A percentile compares a stretch with the other conserved stretches of the same genome.
phyloP scores from a whole-genome alignment of 1,139 yeast species.

The Blastobotrys buckinghamii region DNA sequence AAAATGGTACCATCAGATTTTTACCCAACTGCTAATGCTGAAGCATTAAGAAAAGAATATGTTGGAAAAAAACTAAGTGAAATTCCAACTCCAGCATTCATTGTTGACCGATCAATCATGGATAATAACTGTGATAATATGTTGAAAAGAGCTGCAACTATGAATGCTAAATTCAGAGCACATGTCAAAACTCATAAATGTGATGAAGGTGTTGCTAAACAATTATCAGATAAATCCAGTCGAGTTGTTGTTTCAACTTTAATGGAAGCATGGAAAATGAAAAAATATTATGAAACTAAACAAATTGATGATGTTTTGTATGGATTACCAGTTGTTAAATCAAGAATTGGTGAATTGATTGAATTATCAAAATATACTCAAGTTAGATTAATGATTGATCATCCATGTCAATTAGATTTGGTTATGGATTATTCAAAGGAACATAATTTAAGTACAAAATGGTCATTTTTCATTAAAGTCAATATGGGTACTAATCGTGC shows the following conservation, averaged over 20 bases:
- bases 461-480: constrained; percentile 44
- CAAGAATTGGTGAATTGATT: constrained; percentile 45
- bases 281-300: constrained; percentile 40
- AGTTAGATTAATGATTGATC: constrained; percentile 55
- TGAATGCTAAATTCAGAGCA: constrained; percentile 54
- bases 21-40: constrained; percentile 21
- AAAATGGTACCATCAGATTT: constrained; percentile 16
- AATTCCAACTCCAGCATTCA: constrained; percentile 36
- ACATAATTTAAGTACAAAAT: constrained; percentile 29
- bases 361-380: constrained; percentile 31
- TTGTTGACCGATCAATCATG: constrained; percentile 29
- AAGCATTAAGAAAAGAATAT: constrained; percentile 24
- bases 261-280: constrained; percentile 56
- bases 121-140: constrained; percentile 23
- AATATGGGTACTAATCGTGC: constrained; percentile 46
- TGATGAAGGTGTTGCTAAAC: constrained; percentile 39
- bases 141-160: constrained; percentile 38
- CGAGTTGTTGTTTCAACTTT: constrained; percentile 66
- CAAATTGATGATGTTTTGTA: constrained; percentile 54
- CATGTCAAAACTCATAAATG: constrained; percentile 76
- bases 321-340: constrained; percentile 59
- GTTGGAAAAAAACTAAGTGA: constrained; percentile 29
- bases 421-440: constrained; percentile 38
- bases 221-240: constrained; percentile 39
- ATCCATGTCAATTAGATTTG: constrained; percentile 47